These are phyloP conservation scores for Lagerstroemia speciosa DNA, from an alignment of 345 rosid genomes.

Conservation along the genomic window DNA sequence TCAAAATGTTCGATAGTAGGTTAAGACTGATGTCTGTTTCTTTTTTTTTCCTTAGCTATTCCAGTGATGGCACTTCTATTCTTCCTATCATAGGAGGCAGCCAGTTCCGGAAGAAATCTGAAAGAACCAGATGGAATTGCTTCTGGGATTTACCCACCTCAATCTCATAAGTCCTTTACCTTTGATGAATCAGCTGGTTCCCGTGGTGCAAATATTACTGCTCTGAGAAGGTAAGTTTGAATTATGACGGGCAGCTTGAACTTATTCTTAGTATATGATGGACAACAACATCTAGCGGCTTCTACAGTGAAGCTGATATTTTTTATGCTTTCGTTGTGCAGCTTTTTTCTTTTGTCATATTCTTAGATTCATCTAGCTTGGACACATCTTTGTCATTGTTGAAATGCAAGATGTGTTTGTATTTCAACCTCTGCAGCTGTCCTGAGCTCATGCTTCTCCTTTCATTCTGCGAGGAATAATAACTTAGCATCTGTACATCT, in stretches of 20 bases:
- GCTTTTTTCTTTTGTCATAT: not conserved
- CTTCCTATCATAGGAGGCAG: not conserved
- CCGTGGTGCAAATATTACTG: not conserved
- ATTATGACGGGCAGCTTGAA: not conserved
- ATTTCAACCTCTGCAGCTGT: no score
- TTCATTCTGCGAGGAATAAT: not conserved
- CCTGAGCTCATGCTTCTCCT: not conserved
- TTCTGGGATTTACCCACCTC: not conserved
- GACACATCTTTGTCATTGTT: no score
- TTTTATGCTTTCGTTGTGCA: not conserved
- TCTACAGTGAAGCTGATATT: not conserved
- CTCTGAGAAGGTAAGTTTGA: constrained; percentile 2
- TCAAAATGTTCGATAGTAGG: not conserved
- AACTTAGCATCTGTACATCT: not conserved
- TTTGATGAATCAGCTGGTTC: not conserved
- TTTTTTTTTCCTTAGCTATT: not conserved
- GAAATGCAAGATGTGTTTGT: no score
- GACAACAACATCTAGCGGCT: not conserved
- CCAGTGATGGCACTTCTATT: not conserved
- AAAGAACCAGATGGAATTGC: constrained; percentile 1
- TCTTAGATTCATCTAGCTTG: no score
- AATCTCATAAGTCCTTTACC: not conserved
- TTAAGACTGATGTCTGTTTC: not conserved
- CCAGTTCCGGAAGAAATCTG: constrained; percentile 5
- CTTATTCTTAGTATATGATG: not conserved